Evolutionary conservation across 2,329 filamentous ascomycete species (phyloP).

Genomic region (Penicillium sp.): DNA sequence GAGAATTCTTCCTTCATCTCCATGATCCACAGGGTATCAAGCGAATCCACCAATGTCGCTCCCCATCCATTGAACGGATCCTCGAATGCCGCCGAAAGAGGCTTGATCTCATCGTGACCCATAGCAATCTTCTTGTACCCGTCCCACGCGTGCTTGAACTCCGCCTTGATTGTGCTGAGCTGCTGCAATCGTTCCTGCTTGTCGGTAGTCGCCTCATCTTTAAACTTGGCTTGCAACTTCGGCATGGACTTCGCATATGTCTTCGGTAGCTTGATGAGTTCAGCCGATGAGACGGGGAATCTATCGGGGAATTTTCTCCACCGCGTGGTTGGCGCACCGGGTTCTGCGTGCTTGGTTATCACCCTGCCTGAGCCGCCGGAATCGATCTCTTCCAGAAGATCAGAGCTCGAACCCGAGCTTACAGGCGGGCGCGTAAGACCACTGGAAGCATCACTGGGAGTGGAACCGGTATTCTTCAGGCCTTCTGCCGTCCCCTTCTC

Average conservation of each 20-base stretch:
- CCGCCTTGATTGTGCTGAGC: conserved; percentile 66
- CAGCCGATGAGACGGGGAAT: conserved; percentile 72
- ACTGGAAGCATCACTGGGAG: not conserved
- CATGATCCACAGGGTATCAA: conserved; percentile 89
- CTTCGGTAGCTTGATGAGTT: conserved; percentile 74
- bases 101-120: conserved; percentile 82
- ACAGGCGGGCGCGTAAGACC: not conserved
- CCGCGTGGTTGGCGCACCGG: conserved; percentile 50
- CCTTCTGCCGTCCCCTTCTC: not conserved
- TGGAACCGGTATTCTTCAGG: not conserved
- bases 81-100: conserved; percentile 65
- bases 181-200: conserved; percentile 66
- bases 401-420: not conserved
- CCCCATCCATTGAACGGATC: conserved; percentile 93
- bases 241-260: conserved; percentile 70
- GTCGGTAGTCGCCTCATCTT: conserved; percentile 60
- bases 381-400: conserved; percentile 23
- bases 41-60: conserved; percentile 77
- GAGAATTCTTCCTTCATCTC: conserved; percentile 76
- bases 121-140: conserved; percentile 80
- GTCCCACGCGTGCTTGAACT: conserved; percentile 76
- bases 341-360: conserved; percentile 29
- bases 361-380: conserved; percentile 36
- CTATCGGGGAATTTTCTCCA: conserved; percentile 75
- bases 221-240: conserved; percentile 72